Evolutionary conservation across 768 basidiomycete species (phyloP).

Genomic region (Multifurca ochricompacta): DNA sequence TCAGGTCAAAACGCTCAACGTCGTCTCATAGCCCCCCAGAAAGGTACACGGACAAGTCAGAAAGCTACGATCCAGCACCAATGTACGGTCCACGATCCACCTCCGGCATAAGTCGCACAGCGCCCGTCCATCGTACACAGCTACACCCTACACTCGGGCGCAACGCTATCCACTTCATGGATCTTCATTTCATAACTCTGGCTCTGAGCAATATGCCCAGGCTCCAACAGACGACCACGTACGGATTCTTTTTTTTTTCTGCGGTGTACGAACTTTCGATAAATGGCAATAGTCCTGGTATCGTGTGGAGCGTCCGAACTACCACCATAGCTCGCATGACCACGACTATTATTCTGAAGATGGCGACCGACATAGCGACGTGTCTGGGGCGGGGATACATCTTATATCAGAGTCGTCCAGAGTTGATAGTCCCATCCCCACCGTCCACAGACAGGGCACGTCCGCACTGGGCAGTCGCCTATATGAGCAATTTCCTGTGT

Average conservation of each 20-base stretch:
- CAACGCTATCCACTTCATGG: slow-evolving; percentile 1
- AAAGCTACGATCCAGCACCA: neutral
- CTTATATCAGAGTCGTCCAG: slow-evolving; percentile 11
- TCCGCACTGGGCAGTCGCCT: slow-evolving; percentile 3
- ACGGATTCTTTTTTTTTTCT: neutral
- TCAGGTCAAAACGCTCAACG: slow-evolving; percentile 12
- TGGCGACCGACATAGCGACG: slow-evolving; percentile 3
- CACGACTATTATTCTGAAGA: slow-evolving; percentile 16
- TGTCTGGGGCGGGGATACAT: neutral
- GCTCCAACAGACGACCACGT: slow-evolving; percentile 3
- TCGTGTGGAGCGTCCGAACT: slow-evolving; percentile 3
- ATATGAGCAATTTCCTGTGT: slow-evolving; percentile 16
- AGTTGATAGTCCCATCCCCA: slow-evolving; percentile 14
- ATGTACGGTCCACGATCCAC: neutral
- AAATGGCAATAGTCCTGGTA: slow-evolving; percentile 16
- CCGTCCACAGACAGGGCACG: slow-evolving; percentile 14
- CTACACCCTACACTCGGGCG: neutral
- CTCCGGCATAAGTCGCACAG: neutral
- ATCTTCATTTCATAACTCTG: neutral
- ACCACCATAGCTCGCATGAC: neutral
- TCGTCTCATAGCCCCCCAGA: neutral
- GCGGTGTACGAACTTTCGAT: too few species aligned
- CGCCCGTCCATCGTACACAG: neutral
- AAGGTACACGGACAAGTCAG: slow-evolving; percentile 1
- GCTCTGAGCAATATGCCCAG: neutral